These are phyloP conservation scores for Trichoderma koningii DNA, from an alignment of 2,329 filamentous ascomycete genomes.

Conservation along the genomic window DNA sequence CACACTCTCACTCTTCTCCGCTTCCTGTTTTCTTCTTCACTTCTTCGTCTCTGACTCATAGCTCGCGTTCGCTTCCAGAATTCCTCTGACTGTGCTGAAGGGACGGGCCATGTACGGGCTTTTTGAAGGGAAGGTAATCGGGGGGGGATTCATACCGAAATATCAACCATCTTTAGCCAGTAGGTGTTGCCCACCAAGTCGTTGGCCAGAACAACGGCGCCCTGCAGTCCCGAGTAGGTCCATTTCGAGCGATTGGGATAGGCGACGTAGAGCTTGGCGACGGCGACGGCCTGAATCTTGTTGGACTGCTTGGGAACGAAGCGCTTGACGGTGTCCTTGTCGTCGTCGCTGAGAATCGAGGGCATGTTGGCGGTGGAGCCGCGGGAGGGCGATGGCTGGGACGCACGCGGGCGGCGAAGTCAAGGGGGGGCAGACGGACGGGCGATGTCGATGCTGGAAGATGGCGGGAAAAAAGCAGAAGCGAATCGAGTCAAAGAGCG, in stretches of 20 bases:
- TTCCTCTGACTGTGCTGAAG: neutral
- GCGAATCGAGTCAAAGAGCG: constrained; percentile 9
- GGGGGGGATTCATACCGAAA: constrained; percentile 64
- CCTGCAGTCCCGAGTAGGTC: constrained; percentile 92
- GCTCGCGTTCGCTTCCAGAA: neutral
- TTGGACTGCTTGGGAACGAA: constrained; percentile 90
- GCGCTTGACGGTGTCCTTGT: constrained; percentile 95
- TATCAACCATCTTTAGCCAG: constrained; percentile 96
- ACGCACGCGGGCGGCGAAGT: constrained; percentile 6
- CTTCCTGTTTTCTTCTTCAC: too few relatives aligned
- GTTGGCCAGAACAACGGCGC: constrained; percentile 86
- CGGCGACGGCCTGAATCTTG: constrained; percentile 95
- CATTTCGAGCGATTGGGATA: constrained; percentile 84
- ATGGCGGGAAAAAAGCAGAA: neutral
- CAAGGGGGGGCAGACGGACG: neutral
- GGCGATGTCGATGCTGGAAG: neutral
- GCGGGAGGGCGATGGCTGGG: constrained; percentile 17
- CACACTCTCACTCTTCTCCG: too few relatives aligned
- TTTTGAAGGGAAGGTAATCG: constrained; percentile 21
- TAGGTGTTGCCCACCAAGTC: constrained; percentile 94
- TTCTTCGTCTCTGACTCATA: neutral
- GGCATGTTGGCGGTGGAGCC: constrained; percentile 49
- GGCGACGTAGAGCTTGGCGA: constrained; percentile 90
- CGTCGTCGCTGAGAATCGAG: constrained; percentile 79
- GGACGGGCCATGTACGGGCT: constrained; percentile 3